phyloP scores from a whole-genome alignment of 805 yeast genomes.

The Jamesozyma gamospora region DNA sequence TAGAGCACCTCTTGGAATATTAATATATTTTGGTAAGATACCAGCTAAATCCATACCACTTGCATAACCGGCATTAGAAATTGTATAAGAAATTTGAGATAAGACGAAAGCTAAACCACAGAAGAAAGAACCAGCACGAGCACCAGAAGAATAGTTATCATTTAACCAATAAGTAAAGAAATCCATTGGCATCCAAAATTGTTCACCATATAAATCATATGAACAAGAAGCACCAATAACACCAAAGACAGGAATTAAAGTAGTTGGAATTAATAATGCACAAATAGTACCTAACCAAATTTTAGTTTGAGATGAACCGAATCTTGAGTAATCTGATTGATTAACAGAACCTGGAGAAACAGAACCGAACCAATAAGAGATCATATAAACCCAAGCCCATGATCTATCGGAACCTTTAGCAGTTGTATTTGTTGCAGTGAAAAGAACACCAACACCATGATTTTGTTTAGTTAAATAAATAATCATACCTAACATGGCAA shows the following conservation, averaged over 20 bases:
- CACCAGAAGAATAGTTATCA: constrained; percentile 24
- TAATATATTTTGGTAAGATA: constrained; percentile 30
- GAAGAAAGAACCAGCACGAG: constrained; percentile 33
- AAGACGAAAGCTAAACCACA: constrained; percentile 30
- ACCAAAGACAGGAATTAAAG: constrained; percentile 35
- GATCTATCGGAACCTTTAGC: constrained; percentile 30
- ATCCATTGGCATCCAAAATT: constrained; percentile 31
- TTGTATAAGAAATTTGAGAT: constrained; percentile 33
- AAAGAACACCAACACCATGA: constrained; percentile 30
- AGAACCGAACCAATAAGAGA: constrained; percentile 34
- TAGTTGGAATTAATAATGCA: constrained; percentile 30
- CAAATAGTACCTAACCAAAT: constrained; percentile 26
- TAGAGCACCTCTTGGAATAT: constrained; percentile 34
- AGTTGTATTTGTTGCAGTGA: constrained; percentile 19
- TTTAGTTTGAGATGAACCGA: constrained; percentile 26
- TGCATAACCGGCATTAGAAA: constrained; percentile 31
- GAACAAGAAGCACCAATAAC: constrained; percentile 35
- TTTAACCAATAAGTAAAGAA: constrained; percentile 25
- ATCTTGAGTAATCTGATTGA: constrained; percentile 33
- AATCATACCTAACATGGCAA: constrained; percentile 33
- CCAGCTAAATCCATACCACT: constrained; percentile 39
- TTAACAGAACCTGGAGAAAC: constrained; percentile 33
- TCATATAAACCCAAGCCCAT: constrained; percentile 35
- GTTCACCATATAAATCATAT: constrained; percentile 26
- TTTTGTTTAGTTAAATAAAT: constrained; percentile 27